Base-by-base conservation (phyloP, 208 protist species). In the Trypanosoma boissoni region DNA sequence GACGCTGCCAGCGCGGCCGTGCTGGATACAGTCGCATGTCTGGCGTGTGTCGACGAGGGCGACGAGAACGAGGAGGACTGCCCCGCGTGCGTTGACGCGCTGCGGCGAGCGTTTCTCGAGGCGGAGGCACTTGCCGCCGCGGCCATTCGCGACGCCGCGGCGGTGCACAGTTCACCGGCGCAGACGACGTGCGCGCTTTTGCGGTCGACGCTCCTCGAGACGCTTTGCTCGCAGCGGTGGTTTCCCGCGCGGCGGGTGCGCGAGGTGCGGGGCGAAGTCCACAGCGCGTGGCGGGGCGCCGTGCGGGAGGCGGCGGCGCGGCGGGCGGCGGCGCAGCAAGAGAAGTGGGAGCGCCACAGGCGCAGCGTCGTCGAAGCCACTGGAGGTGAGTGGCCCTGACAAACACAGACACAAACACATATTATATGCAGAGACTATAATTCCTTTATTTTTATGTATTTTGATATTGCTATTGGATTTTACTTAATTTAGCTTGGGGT, bases 381-480 rank as follows among this genome's bases (percentile, higher is more conserved):
- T n/a, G 45, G 48, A 27, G 24, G 21, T 23, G 58, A 64, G 32
- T 53, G 34, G 53, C 32, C 12, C 2, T 60, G 55, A 60, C n/a
- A n/a, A n/a, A n/a, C n/a, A n/a, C n/a, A n/a, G n/a, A n/a, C n/a
- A n/a, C n/a, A n/a, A n/a, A n/a, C n/a, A n/a, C n/a, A n/a, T n/a
- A n/a, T n/a, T n/a, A n/a, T n/a, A n/a, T n/a, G n/a, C n/a, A 26
- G 10, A n/a, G 39, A 8, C 39, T 48, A 7, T 37, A 2, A 2
- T 55, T 3, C 39, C 52, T 3, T 29, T 26, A 28, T 32, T 34
- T 65, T 24, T 59, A 26, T 60, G 2, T 69, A 18, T 50, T 29
- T 48, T 49, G 52, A 34, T 43, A 57, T 57, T 70, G 7, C 63
- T 64, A 63, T 29, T 70, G 29, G 1, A 18, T 48, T 5, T 27